Evolutionary conservation across 2,329 filamentous ascomycete genomes (phyloP).

Genomic region (Sodiomyces alkalinus): DNA sequence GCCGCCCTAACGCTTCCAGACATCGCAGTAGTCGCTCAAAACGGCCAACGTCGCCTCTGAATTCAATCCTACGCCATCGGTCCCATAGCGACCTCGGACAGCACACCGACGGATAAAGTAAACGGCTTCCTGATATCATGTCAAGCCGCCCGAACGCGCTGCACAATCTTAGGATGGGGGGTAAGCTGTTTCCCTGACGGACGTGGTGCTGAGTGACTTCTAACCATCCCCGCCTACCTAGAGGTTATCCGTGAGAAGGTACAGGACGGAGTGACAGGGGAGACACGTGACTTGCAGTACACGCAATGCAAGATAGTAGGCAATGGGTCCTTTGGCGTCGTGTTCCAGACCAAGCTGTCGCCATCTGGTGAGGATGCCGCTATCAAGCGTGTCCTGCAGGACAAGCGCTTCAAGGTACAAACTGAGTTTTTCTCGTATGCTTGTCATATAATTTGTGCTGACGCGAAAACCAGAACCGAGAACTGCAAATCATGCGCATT

Average conservation of each 20-base stretch:
- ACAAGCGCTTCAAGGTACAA: constrained; percentile 98
- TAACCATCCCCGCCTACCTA: too few relatives aligned
- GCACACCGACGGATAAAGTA: too few relatives aligned
- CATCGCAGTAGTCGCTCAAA: too few relatives aligned
- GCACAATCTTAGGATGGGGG: constrained; percentile 83
- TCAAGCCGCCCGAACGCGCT: constrained; percentile 88
- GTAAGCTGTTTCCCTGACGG: constrained; percentile 52
- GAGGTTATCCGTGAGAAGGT: constrained; percentile 98
- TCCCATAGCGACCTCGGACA: too few relatives aligned
- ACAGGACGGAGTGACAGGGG: constrained; percentile 92
- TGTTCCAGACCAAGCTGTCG: constrained; percentile 97
- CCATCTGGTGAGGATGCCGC: constrained; percentile 97
- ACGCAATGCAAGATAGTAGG: constrained; percentile 99
- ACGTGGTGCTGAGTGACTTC: constrained; percentile 2
- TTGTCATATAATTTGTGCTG: too few relatives aligned
- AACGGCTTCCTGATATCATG: constrained; percentile 34
- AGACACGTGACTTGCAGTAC: constrained; percentile 93
- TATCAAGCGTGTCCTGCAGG: constrained; percentile 96
- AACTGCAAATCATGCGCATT: constrained; percentile 99
- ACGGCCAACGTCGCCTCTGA: too few relatives aligned
- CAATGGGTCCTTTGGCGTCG: constrained; percentile 96
- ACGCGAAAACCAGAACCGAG: constrained; percentile 90
- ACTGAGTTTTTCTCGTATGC: too few relatives aligned
- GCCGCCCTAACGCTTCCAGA: too few relatives aligned
- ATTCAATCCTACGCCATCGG: too few relatives aligned